Evolutionary conservation across 2,329 filamentous ascomycete genomes (phyloP).

Genomic region (Monosporascus sp.): DNA sequence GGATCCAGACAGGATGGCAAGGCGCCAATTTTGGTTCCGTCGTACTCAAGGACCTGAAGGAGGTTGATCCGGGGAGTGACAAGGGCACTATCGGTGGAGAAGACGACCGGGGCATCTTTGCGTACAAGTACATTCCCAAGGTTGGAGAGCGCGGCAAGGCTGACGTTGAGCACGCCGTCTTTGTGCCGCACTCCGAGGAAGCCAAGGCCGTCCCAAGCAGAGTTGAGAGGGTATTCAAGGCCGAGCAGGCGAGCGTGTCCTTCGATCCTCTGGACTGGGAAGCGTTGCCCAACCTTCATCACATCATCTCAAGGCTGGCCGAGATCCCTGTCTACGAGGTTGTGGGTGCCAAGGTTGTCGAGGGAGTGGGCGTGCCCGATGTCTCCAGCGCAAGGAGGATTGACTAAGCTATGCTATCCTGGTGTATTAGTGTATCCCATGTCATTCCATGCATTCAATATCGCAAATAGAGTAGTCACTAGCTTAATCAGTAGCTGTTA

Average conservation of each 20-base stretch:
- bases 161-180: no score
- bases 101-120: no score
- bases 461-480: no score
- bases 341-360: conserved; percentile 49
- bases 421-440: background rate
- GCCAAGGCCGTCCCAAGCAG: no score
- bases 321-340: conserved; percentile 54
- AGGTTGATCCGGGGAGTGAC: no score
- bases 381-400: conserved; percentile 25
- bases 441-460: background rate
- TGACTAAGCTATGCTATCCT: conserved; percentile 4
- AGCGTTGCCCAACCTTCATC: conserved; percentile 54
- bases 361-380: conserved; percentile 48
- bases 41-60: conserved; percentile 18
- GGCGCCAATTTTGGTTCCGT: conserved; percentile 36
- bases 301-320: conserved; percentile 45
- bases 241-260: no score
- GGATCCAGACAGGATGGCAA: conserved; percentile 36
- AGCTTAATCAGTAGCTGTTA: no score
- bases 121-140: no score
- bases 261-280: conserved; percentile 32
- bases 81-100: no score
- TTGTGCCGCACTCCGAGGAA: no score
- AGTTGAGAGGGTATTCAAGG: no score
- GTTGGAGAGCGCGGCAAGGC: no score